phyloP scores from a whole-genome alignment of 768 basidiomycete genomes.

The Boletus sp. region DNA sequence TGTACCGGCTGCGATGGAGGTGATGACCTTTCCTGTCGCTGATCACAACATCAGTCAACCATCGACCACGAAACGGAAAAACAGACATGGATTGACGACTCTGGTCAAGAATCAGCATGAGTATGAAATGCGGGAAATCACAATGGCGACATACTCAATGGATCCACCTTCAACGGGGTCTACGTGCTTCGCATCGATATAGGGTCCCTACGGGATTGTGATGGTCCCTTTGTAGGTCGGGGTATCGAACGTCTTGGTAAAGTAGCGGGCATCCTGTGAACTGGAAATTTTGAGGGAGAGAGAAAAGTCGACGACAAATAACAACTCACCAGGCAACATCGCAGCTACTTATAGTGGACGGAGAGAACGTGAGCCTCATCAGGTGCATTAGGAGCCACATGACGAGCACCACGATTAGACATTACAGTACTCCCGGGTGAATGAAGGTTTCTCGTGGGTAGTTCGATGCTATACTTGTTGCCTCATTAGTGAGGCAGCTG shows the following conservation, averaged over 20 bases:
- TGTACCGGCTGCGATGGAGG: constrained; percentile 8
- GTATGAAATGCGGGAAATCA: neutral
- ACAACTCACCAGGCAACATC: neutral
- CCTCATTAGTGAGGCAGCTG: neutral
- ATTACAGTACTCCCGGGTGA: neutral
- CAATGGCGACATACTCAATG: constrained; percentile 53
- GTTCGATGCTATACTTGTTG: neutral
- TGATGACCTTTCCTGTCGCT: constrained; percentile 11
- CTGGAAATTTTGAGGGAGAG: too few species aligned
- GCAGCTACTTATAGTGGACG: constrained; percentile 8
- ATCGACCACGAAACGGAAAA: neutral
- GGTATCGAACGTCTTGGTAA: constrained; percentile 51
- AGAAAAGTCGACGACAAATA: neutral
- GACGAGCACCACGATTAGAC: neutral
- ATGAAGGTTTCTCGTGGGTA: neutral
- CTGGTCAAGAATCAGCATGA: constrained; percentile 31
- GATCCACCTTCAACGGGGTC: constrained; percentile 51
- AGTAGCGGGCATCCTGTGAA: constrained; percentile 37
- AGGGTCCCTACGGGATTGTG: constrained; percentile 61
- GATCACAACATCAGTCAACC: constrained; percentile 20
- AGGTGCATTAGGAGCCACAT: neutral
- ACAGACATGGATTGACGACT: constrained; percentile 53
- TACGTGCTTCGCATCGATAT: constrained; percentile 56
- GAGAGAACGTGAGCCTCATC: neutral
- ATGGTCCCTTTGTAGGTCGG: constrained; percentile 55